Evolutionary conservation across 1,284 basidiomycete species (phyloP).

Genomic region (Austroboletus niveus): DNA sequence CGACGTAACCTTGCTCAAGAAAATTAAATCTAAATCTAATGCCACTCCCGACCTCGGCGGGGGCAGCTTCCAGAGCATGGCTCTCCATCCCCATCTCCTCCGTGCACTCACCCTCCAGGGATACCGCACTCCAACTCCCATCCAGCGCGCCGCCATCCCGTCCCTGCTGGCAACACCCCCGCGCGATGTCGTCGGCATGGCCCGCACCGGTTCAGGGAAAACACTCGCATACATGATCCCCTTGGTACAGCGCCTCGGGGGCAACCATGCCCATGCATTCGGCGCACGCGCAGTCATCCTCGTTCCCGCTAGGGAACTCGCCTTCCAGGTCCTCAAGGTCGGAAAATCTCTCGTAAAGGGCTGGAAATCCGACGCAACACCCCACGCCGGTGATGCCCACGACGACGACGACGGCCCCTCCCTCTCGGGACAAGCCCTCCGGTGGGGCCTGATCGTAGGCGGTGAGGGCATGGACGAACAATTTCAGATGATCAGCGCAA

Average conservation of each 20-base stretch:
- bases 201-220: constrained; percentile 97
- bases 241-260: constrained; percentile 83
- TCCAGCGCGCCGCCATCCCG: constrained; percentile 91
- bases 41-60: constrained; percentile 74
- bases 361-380: constrained; percentile 57
- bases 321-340: constrained; percentile 90
- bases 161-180: constrained; percentile 83
- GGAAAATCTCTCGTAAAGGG: constrained; percentile 91
- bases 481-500: constrained; percentile 92
- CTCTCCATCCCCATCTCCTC: constrained; percentile 80
- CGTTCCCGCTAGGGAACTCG: constrained; percentile 91
- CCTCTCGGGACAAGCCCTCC: constrained; percentile 61
- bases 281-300: constrained; percentile 89
- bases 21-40: constrained; percentile 65
- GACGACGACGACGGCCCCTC: constrained; percentile 50
- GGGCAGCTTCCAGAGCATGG: constrained; percentile 87
- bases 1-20: constrained; percentile 68
- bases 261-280: constrained; percentile 76
- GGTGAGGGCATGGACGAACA: constrained; percentile 96
- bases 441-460: constrained; percentile 95
- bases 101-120: constrained; percentile 90
- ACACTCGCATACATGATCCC: constrained; percentile 97
- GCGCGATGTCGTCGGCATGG: constrained; percentile 97
- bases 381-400: constrained; percentile 59
- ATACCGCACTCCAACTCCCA: constrained; percentile 94